Evolutionary conservation across 2,329 filamentous ascomycete genomes (phyloP), one percentile per base, ranked within the genome.

Genomic region (Cryphonectria carpinicola): DNA sequence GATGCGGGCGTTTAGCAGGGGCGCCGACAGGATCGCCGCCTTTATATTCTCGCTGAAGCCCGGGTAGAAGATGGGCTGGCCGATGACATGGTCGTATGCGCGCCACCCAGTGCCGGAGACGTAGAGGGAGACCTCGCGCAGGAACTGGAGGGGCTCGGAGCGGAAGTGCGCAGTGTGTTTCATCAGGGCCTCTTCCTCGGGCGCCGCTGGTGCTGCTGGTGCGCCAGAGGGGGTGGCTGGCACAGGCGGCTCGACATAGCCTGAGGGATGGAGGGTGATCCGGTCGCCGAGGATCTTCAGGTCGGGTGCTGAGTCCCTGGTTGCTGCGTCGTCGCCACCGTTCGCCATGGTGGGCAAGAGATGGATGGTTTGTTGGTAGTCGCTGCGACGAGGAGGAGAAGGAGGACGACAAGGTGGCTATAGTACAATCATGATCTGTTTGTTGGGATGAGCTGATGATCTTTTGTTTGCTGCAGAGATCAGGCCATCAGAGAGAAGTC

Each of bases 41-140:
- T 93, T 97, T 89, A 99, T 97, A 71, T 94, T 90, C 74, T 98
- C 95, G 39, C 91, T 92, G 82, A 97, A 99, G 37, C 96, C 96
- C 0, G 91, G 83, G 80, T 98, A 99, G 83, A 95, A 98, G 74
- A 98, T 91, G 13, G 94, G 94, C 79, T 97, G 95, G 32, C 96
- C 96, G 76, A 98, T 91, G 73, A 95, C 88, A 73, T 92, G 85
- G 78, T 98, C 94, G 83, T 99, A 99, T 72, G 93, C 93, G 72
- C 96, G 93, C 96, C 96, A 99, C 79, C 95, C 95, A 66, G 93
- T 92, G 68, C 96, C 96, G 17, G 94, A 95, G 74, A 98, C 92
- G 81, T 98, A 95, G 46, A 97, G 86, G 63, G 93, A 96, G 46
- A 99, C 92, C 84, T 99, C 96, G 75, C 94, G 93, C 41, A 98